phyloP scores from a whole-genome alignment of 2,329 filamentous ascomycete species.

The Coniochaeta sp. region DNA sequence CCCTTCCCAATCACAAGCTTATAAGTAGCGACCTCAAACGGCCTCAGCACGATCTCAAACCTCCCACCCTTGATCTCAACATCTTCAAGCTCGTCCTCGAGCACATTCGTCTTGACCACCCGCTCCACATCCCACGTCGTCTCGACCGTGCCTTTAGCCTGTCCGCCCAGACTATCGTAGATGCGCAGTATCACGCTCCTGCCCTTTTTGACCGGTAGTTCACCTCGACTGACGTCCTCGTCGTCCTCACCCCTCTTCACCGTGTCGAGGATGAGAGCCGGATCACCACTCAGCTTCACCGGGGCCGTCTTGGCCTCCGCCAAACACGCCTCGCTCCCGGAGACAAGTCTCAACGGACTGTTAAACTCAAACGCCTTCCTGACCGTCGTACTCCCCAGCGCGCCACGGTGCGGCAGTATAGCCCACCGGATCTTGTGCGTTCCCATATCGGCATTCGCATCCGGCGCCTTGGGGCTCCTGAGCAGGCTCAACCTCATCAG shows the following conservation, averaged over 20 bases:
- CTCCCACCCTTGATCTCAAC: conserved; percentile 41
- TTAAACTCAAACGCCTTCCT: conserved; percentile 88
- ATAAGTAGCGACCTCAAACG: conserved; percentile 83
- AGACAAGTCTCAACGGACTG: conserved; percentile 59
- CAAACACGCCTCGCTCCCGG: conserved; percentile 11
- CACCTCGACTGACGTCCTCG: conserved; percentile 59
- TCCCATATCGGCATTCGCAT: conserved; percentile 92
- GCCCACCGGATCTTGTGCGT: conserved; percentile 81
- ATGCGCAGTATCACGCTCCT: conserved; percentile 76
- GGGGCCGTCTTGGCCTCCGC: conserved; percentile 28
- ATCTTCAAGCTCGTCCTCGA: conserved; percentile 79
- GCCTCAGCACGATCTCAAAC: conserved; percentile 59
- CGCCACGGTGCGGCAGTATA: conserved; percentile 75
- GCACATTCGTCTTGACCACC: conserved; percentile 74
- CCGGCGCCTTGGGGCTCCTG: conserved; percentile 83
- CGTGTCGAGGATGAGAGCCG: conserved; percentile 72
- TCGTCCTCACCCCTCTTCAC: conserved; percentile 93
- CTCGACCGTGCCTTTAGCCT: conserved; percentile 61
- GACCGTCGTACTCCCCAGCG: conserved; percentile 65
- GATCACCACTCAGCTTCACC: conserved; percentile 58
- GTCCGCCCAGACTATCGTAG: conserved; percentile 84
- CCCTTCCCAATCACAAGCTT: conserved; percentile 8
- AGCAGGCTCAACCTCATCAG: conserved; percentile 84
- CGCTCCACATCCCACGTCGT: conserved; percentile 65
- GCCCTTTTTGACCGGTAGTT: conserved; percentile 54